Evolutionary conservation across 345 rosid genomes (phyloP).

Genomic region (Chamaenerion angustifolium): DNA sequence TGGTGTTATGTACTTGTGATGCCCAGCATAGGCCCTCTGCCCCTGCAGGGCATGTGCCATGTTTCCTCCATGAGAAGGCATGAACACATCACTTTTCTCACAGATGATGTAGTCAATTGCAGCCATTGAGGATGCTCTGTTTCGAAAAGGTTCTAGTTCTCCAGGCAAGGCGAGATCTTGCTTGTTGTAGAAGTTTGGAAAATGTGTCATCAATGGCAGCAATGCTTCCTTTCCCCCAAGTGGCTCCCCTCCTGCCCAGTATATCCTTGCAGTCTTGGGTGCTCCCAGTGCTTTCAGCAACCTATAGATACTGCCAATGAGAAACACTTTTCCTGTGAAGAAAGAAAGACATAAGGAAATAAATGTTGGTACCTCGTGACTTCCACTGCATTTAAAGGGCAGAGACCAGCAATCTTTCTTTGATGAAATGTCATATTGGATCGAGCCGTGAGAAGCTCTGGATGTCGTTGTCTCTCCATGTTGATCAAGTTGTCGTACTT

Average conservation of each 20-base stretch:
- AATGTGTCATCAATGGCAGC: conserved; percentile 47
- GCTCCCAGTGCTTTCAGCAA: conserved; percentile 92
- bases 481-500: conserved; percentile 56
- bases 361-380: conserved; percentile 35
- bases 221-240: conserved; percentile 77
- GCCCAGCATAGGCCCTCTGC: conserved; percentile 70
- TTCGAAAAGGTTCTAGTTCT: conserved; percentile 60
- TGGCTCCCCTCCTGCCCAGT: conserved; percentile 95
- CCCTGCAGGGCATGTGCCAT: conserved; percentile 97
- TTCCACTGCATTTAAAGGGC: conserved; percentile 81
- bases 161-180: conserved; percentile 63
- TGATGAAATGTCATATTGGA: conserved; percentile 67
- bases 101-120: conserved; percentile 79
- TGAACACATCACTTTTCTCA: conserved; percentile 72
- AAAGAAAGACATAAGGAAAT: no score
- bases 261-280: conserved; percentile 54
- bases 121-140: conserved; percentile 78
- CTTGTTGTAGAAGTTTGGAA: conserved; percentile 66
- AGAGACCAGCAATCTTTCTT: conserved; percentile 74
- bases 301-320: conserved; percentile 19
- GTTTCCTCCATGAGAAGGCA: conserved; percentile 99
- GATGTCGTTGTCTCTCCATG: conserved; percentile 55
- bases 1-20: conserved; percentile 79
- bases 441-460: conserved; percentile 81
- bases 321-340: no score